phyloP scores from a whole-genome alignment of 2,329 filamentous ascomycete genomes.

The Paraphoma sp. region DNA sequence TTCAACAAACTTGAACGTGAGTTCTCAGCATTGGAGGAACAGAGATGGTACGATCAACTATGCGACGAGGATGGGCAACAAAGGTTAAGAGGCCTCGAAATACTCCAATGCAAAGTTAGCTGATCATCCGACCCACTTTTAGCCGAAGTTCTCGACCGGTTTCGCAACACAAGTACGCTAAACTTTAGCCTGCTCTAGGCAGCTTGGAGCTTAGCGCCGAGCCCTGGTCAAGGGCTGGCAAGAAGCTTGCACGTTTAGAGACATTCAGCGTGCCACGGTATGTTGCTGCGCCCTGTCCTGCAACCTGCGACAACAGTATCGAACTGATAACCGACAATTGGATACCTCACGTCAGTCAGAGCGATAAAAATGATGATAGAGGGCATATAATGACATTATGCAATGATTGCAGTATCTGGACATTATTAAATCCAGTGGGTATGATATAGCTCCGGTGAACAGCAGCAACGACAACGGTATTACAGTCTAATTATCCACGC shows the following conservation, averaged over 20 bases:
- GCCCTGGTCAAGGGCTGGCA: not conserved
- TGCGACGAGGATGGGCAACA: too few relatives aligned
- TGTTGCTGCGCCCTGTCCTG: too few relatives aligned
- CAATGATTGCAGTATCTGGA: too few relatives aligned
- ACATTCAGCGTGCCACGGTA: too few relatives aligned
- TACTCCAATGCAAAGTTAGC: not conserved
- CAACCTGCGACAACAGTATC: too few relatives aligned
- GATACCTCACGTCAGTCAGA: too few relatives aligned
- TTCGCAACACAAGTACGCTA: too few relatives aligned
- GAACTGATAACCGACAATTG: too few relatives aligned
- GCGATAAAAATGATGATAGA: too few relatives aligned
- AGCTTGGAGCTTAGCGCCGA: slow-evolving; percentile 2
- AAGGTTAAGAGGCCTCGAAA: not conserved
- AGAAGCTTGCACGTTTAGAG: not conserved
- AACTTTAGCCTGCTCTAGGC: not conserved
- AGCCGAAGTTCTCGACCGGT: not conserved
- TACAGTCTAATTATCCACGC: not conserved
- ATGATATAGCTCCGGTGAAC: slow-evolving; percentile 1
- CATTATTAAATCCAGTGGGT: not conserved
- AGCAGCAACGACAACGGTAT: not conserved
- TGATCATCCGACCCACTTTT: not conserved
- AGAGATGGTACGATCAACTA: too few relatives aligned
- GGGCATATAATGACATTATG: too few relatives aligned
- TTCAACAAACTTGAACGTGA: not conserved
- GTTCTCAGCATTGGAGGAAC: too few relatives aligned